Percentiles rank a stretch among this genome's conserved stretches.
Conservation (phyloP, 2,329 filamentous ascomycete species). For the Ceratocystis papillata region DNA sequence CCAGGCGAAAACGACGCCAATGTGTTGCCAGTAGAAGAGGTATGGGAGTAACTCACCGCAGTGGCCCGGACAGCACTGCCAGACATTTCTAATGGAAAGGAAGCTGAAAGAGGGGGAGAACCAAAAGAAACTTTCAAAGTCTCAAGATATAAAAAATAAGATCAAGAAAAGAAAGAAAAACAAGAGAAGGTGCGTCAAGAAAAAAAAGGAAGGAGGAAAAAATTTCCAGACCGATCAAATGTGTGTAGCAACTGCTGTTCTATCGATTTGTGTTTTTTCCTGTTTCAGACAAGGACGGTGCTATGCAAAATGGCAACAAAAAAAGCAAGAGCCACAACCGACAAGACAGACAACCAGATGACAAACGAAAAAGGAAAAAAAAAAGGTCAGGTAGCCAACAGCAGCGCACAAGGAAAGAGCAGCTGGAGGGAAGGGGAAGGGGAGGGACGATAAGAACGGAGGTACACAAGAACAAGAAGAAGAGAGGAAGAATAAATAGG, state of each 20-base stretch:
- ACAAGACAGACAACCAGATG: background rate
- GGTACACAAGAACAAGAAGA: background rate
- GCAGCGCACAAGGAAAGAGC: background rate
- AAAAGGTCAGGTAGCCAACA: background rate
- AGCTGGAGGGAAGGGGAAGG: background rate
- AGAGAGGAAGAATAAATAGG: slow-evolving; percentile 8
- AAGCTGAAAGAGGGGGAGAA: slow-evolving; percentile 12
- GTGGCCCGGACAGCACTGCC: slow-evolving; percentile 18
- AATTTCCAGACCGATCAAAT: background rate
- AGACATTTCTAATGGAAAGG: slow-evolving; percentile 20
- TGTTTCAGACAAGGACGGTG: slow-evolving; percentile 4
- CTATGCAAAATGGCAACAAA: background rate
- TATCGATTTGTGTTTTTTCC: background rate
- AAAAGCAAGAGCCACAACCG: background rate
- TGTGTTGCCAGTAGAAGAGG: background rate
- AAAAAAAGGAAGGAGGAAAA: slow-evolving; percentile 14
- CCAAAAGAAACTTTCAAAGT: slow-evolving; percentile 16
- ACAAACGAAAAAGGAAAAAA: background rate
- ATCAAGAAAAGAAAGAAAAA: slow-evolving; percentile 13
- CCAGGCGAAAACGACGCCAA: background rate
- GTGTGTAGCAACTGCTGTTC: slow-evolving; percentile 4
- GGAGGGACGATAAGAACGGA: background rate
- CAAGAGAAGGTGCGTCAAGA: slow-evolving; percentile 6
- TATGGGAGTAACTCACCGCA: background rate
- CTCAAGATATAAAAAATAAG: slow-evolving; percentile 1